Conservation (phyloP, 306 rosid genomes). For the Sphenostylis stenocarpa region DNA sequence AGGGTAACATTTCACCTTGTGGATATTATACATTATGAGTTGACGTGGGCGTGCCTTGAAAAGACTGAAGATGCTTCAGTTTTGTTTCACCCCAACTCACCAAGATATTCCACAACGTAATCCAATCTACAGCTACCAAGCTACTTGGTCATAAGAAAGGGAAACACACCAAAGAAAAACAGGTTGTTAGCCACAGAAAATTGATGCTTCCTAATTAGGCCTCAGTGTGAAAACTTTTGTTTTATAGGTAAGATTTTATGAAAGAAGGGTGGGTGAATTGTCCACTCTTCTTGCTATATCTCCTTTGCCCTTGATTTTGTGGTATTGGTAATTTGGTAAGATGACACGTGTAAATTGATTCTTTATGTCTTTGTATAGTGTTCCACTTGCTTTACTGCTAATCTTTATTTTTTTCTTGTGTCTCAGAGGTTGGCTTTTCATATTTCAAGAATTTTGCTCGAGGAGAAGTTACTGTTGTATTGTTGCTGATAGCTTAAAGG, state of each 20-base stretch:
- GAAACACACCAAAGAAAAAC: neutral
- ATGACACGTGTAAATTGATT: neutral
- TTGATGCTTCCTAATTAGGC: neutral
- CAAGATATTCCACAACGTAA: constrained; percentile 4
- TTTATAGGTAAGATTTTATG: neutral
- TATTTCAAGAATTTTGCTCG: constrained; percentile 6
- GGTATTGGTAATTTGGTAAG: neutral
- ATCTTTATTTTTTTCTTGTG: neutral
- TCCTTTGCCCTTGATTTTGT: neutral
- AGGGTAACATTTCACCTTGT: neutral
- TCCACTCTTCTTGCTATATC: neutral
- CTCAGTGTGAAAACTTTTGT: neutral
- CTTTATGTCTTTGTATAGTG: neutral
- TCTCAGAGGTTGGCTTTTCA: constrained; percentile 11
- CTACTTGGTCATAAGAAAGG: neutral
- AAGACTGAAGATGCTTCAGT: neutral
- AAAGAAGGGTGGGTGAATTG: neutral
- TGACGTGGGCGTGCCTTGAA: neutral
- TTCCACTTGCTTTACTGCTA: neutral
- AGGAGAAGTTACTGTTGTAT: neutral
- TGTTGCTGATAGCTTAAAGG: neutral
- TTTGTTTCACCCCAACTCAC: neutral
- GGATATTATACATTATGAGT: neutral
- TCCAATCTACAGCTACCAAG: constrained; percentile 1
- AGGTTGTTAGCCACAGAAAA: neutral